Conservation (phyloP, 495 filamentous ascomycete genomes). For the Talaromyces proteolyticus region DNA sequence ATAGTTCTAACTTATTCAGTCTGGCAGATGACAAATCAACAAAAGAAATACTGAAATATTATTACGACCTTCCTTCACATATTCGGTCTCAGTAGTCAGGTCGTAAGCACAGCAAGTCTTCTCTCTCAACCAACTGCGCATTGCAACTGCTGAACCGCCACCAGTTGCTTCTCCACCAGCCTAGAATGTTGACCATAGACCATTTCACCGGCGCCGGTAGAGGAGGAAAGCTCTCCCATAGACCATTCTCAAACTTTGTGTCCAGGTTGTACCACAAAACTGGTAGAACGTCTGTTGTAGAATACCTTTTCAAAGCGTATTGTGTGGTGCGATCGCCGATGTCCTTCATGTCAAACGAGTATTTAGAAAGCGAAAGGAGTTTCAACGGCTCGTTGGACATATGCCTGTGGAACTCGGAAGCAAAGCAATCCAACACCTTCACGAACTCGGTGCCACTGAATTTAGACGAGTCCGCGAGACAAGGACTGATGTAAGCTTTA, state of each 20-base stretch:
- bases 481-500: background rate
- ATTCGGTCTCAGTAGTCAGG: no score
- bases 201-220: background rate
- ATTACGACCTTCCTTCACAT: no score
- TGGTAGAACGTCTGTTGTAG: background rate
- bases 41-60: no score
- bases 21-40: no score
- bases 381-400: background rate
- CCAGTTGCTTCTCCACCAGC: background rate
- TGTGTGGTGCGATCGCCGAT: no score
- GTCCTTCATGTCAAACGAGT: no score
- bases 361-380: no score
- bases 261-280: background rate
- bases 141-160: background rate
- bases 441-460: background rate
- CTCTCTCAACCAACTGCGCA: no score
- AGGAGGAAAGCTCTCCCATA: slow-evolving; percentile 1
- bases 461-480: background rate
- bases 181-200: background rate
- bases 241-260: slow-evolving; percentile 1
- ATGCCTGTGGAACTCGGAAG: background rate
- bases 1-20: no score
- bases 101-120: no score
- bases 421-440: background rate
- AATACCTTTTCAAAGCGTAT: no score